A percentile compares a stretch with the other conserved stretches of the same genome.
phyloP scores from a whole-genome alignment of 768 basidiomycete genomes.

The Tricholoma hemisulphureum region DNA sequence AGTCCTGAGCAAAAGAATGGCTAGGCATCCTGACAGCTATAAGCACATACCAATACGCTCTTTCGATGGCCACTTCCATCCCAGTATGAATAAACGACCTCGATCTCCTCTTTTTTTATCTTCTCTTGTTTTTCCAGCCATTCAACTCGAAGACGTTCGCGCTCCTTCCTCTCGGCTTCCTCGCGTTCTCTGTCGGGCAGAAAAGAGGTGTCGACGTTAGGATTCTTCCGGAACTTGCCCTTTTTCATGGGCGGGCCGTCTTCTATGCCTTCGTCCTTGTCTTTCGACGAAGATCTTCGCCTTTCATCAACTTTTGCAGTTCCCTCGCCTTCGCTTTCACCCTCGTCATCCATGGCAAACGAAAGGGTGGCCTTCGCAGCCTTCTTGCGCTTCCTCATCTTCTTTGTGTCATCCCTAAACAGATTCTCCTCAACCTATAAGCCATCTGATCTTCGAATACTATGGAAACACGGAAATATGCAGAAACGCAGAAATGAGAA shows the following conservation, averaged over 20 bases:
- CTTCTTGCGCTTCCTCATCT: slow-evolving; percentile 92
- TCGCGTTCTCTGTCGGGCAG: slow-evolving; percentile 97
- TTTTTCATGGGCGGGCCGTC: slow-evolving; percentile 61
- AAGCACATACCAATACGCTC: slow-evolving; percentile 70
- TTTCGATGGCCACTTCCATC: slow-evolving; percentile 97
- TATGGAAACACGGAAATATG: slow-evolving; percentile 10
- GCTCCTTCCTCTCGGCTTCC: slow-evolving; percentile 82
- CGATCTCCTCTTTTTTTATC: slow-evolving; percentile 71
- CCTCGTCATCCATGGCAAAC: slow-evolving; percentile 87
- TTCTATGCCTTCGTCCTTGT: slow-evolving; percentile 39
- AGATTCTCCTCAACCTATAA: slow-evolving; percentile 77
- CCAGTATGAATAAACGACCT: slow-evolving; percentile 96
- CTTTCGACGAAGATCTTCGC: slow-evolving; percentile 31
- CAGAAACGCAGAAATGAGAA: slow-evolving; percentile 22
- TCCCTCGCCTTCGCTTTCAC: slow-evolving; percentile 43
- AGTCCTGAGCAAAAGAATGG: neutral
- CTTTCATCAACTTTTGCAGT: slow-evolving; percentile 30
- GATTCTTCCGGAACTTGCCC: slow-evolving; percentile 88
- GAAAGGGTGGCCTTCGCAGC: slow-evolving; percentile 84
- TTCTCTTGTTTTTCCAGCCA: slow-evolving; percentile 78
- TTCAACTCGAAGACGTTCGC: slow-evolving; percentile 85
- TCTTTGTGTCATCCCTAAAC: slow-evolving; percentile 86
- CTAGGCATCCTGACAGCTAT: neutral
- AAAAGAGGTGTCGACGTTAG: slow-evolving; percentile 96
- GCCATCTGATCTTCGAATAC: slow-evolving; percentile 43